A percentile compares a stretch with the other conserved stretches of the same genome.
phyloP scores from a whole-genome alignment of 2,329 filamentous ascomycete genomes.

The Hypoxylon sp. region DNA sequence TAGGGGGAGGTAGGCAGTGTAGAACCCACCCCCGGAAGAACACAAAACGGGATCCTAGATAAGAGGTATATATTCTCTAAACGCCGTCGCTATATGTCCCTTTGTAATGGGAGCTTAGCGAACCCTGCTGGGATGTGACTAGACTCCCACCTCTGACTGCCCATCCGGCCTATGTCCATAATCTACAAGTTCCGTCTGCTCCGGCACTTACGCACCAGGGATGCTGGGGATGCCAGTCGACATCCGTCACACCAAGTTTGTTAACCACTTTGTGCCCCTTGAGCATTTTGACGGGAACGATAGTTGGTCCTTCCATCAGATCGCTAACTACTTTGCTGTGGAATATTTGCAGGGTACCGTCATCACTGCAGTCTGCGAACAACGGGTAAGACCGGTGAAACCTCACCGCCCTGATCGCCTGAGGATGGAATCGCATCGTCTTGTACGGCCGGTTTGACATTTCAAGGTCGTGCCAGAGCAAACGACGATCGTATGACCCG shows the following conservation, averaged over 20 bases:
- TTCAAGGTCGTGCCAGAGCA: conserved; percentile 97
- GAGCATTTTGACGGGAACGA: conserved; percentile 95
- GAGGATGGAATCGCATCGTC: conserved; percentile 92
- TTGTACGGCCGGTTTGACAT: conserved; percentile 92
- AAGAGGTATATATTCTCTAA: conserved; percentile 32
- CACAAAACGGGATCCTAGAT: conserved; percentile 12
- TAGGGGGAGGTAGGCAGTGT: conserved; percentile 1
- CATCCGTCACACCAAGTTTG: conserved; percentile 89
- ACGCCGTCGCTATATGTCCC: conserved; percentile 44
- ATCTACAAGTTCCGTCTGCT: conserved; percentile 89
- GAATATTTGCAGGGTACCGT: conserved; percentile 95
- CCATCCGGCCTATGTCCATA: conserved; percentile 76
- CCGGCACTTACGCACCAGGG: conserved; percentile 96
- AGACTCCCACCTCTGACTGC: conserved; percentile 14
- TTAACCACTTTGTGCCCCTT: conserved; percentile 89
- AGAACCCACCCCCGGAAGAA: conserved; percentile 18
- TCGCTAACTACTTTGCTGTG: conserved; percentile 96
- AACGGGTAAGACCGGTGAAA: conserved; percentile 86
- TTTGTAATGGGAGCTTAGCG: conserved; percentile 23
- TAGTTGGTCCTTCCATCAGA: conserved; percentile 94
- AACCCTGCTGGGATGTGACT: conserved; percentile 16
- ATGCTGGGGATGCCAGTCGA: conserved; percentile 95
- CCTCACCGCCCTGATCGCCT: conserved; percentile 89
- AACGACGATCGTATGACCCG: conserved; percentile 91
- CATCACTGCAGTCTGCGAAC: conserved; percentile 95